Evolutionary conservation across 2,329 filamentous ascomycete species (phyloP), one percentile per base, ranked within the genome.

Genomic region (Penicillium sp.): DNA sequence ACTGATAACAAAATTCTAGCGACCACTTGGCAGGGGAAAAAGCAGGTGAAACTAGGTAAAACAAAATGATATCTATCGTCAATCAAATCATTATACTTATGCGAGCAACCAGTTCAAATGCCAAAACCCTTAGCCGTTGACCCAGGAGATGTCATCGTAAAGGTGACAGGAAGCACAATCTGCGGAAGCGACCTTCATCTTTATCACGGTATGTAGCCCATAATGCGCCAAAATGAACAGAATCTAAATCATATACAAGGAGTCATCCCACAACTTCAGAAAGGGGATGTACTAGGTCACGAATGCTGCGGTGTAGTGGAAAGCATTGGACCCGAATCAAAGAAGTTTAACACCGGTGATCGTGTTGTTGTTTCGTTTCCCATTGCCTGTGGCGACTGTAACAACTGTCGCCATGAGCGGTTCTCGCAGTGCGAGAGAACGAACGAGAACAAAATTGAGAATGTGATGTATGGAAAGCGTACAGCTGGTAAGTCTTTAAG

Each of bases 301-400:
- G 81, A 84, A 60, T 83, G 81, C 66, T 82, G 79, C 61, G 81
- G 81, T 21, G 65, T 79, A 2, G 76, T 84, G 3, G 80, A 82
- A 33, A 75, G 80, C 48, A 76, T 87, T 1, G 88, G 88, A 0
- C 71, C 83, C 0, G 78, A 61, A 0, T 80, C 86, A 3, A 83
- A 73, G 49, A 82, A 81, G 3, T 72, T 87, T 48, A 74, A 85
- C 58, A 73, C 79, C 8, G 88, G 87, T 14, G 82, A 86, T 63
- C 80, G 91, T 29, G 92, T 95, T 21, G 91, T 96, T 1, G 91
- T 89, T 0, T 90, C 87, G 10, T 96, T 96, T 79, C 91, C 95
- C 73, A 95, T 96, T 68, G 90, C 91, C 9, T 76, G 80, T 61
- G 79, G 79, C 0, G 53, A 73, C 37, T 96, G 92, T 77, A 88